Evolutionary conservation across 768 basidiomycete genomes (phyloP).

Genomic region (Lactarius sp.): DNA sequence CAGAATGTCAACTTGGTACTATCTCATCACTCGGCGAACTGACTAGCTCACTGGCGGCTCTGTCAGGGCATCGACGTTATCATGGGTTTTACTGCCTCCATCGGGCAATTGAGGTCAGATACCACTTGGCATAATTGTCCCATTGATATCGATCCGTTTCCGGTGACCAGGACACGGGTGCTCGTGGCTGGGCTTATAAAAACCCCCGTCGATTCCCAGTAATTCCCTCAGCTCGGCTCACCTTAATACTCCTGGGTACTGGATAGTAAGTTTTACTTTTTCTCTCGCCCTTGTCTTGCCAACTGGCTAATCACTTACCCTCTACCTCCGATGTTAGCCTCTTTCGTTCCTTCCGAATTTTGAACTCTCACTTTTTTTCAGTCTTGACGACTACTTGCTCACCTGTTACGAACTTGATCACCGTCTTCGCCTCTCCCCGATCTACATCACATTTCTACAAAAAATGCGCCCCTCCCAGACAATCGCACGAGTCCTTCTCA

Average conservation of each 20-base stretch:
- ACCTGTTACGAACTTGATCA: neutral
- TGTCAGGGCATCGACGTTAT: too few relatives aligned
- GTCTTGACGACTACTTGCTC: neutral
- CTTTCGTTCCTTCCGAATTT: neutral
- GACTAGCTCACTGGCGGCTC: neutral
- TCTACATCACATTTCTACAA: neutral
- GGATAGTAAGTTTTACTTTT: slow-evolving; percentile 3
- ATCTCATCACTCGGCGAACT: neutral
- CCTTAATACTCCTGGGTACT: slow-evolving; percentile 2
- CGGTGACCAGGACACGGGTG: too few relatives aligned
- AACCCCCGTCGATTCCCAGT: neutral
- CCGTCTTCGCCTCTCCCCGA: neutral
- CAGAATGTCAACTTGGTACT: too few relatives aligned
- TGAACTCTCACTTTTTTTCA: neutral
- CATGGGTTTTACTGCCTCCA: too few relatives aligned
- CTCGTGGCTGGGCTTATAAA: neutral
- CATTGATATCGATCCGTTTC: too few relatives aligned
- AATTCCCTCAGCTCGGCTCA: neutral
- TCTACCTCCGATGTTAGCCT: neutral
- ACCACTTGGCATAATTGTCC: too few relatives aligned
- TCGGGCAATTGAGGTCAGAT: neutral
- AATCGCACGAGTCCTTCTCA: neutral
- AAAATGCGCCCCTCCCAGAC: slow-evolving; percentile 1
- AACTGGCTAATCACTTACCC: neutral
- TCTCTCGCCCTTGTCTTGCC: neutral